These are phyloP conservation scores for Phellopilus nigrolimitatus DNA, from an alignment of 1,284 basidiomycete genomes.

Conservation along the genomic window DNA sequence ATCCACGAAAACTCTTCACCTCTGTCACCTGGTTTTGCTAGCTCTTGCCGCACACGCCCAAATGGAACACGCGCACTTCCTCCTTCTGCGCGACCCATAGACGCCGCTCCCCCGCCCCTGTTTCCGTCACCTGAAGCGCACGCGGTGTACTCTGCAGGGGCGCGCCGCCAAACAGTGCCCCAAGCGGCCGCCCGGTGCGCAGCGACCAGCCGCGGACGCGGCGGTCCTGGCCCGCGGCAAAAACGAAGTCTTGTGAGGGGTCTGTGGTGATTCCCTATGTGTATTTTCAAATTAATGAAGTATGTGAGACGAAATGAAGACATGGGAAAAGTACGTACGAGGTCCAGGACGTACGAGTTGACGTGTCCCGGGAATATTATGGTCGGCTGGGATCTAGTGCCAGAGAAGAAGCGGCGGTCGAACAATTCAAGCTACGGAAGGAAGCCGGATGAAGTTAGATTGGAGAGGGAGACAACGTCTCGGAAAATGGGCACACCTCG, in stretches of 20 bases:
- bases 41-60: too few species aligned
- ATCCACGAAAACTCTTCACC: too few species aligned
- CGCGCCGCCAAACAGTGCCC: too few species aligned
- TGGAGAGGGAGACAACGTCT: not conserved
- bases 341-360: constrained; percentile 44
- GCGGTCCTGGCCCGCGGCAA: constrained; percentile 65
- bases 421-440: constrained; percentile 51
- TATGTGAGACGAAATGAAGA: constrained; percentile 6
- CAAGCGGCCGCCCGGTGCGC: constrained; percentile 42
- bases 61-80: too few species aligned
- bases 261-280: constrained; percentile 57
- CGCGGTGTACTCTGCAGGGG: too few species aligned
- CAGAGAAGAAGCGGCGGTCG: constrained; percentile 53
- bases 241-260: constrained; percentile 58
- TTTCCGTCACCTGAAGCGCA: too few species aligned
- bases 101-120: too few species aligned
- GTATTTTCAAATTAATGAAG: not conserved
- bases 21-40: too few species aligned
- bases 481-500: constrained; percentile 34
- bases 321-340: constrained; percentile 37
- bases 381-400: constrained; percentile 35
- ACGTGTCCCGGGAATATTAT: constrained; percentile 50
- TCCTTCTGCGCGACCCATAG: too few species aligned
- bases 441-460: constrained; percentile 7
- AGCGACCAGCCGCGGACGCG: constrained; percentile 65